Evolutionary conservation across 176 grass and related monocot species (phyloP), one percentile per base, ranked within the genome.

Genomic region (Zizania latifolia): DNA sequence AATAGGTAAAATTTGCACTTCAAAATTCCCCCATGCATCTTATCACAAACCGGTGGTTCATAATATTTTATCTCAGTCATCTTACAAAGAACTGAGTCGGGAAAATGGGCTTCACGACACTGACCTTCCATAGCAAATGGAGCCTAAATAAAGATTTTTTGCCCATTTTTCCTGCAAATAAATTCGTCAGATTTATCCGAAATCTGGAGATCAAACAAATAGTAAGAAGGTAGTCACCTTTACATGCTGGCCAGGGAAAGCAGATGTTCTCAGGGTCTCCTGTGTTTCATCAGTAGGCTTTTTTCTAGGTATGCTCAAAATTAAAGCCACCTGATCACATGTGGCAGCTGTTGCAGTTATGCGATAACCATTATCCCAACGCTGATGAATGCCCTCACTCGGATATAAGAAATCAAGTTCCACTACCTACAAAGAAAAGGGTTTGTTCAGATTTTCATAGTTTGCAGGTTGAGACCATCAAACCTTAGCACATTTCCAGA

Each of bases 351-450:
- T 91, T 44, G 94, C 94, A 8, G 94, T 97, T 39, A 97, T 97
- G 38, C 91, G 90, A 77, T 91, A 93, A 57, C 94, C 94, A 82
- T 55, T 78, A 34, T 97, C 91, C 94, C 94, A 97, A 23, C 94
- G 92, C 43, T 80, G 87, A 79, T 97, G 94, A 74, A 97, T 97
- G 62, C 94, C 94, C 71, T 97, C 94, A 37, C 90, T 93, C 5
- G 94, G 94, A 40, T 97, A 97, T 57, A 97, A 89, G 84, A 97
- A 97, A 79, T 97, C 94, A 84, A 97, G 86, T 76, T 97, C 94
- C 55, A 97, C 94, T 57, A 92, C 94, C 94, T 97, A 82, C 31
- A 72, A 43, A 35, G 37, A 65, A n/a, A 68, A 37, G 45, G 29
- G 19, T 55, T 68, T 36, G 4, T 26, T 60, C 17, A 54, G 11